Evolutionary conservation across 1,284 basidiomycete genomes (phyloP), one percentile per base, ranked within the genome.

Genomic region (Ceratobasidium sp.): DNA sequence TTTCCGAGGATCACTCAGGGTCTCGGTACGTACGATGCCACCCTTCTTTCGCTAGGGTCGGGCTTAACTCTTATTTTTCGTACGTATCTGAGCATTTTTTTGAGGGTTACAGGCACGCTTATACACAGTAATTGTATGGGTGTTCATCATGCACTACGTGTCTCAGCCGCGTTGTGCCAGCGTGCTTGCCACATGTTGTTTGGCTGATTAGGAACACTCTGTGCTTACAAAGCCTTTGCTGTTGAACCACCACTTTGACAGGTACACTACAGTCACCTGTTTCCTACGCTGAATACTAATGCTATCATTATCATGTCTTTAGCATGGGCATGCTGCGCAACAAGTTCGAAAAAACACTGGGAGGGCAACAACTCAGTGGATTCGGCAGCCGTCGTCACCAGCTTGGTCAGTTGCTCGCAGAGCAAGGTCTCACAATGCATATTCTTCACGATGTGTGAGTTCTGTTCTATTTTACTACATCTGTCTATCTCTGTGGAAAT

Each of bases 91-190:
- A n/a, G 9, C 46, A 49, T 49, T 49, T 18, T 18, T 18, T 49
- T 49, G 16, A 6, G 18, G 46, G 16, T 21, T 49, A 21, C 46
- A 49, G 46, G 46, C 46, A 9, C 46, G 46, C 46, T 18, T 18
- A 49, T 9, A 49, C 18, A 49, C 21, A 21, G 46, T 8, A 49
- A 49, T 49, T 21, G 21, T 49, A 18, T n/a, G 18, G 46, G 7
- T 49, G 46, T 49, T 49, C 46, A 49, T 49, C 46, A 9, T 49
- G 46, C 16, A 49, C 46, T 49, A 49, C 40, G 16, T 44, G 40
- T 44, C 40, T 16, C 40, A 44, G n/a, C n/a, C n/a, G n/a, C n/a
- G n/a, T n/a, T n/a, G n/a, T n/a, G 16, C 8, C 40, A 44, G 8
- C 40, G 16, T 44, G 16, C 40, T 16, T 9, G 40, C 40, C 16